These are phyloP conservation scores for Mycosarcoma maydis DNA, from an alignment of 1,284 basidiomycete genomes.

Conservation along the genomic window DNA sequence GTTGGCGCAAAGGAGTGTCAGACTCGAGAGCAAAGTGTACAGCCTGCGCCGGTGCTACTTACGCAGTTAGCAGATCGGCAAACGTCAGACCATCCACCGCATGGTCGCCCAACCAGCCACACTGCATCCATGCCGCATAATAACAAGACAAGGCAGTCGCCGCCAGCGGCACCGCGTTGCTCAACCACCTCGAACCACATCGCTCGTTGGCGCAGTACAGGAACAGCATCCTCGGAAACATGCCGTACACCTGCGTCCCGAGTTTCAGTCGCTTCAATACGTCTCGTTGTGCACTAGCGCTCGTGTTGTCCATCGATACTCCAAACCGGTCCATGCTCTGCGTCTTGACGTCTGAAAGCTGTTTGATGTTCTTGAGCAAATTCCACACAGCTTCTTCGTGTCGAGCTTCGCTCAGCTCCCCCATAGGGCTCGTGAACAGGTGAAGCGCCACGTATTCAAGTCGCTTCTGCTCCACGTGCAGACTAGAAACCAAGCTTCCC, in stretches of 20 bases:
- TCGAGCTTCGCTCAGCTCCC: slow-evolving; percentile 5
- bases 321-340: slow-evolving; percentile 3
- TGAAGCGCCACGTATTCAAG: slow-evolving; percentile 24
- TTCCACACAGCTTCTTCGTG: slow-evolving; percentile 24
- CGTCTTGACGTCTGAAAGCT: slow-evolving; percentile 11
- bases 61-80: slow-evolving; percentile 26
- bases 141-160: slow-evolving; percentile 15
- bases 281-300: background rate
- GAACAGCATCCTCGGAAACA: slow-evolving; percentile 29
- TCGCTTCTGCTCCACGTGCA: slow-evolving; percentile 28
- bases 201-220: slow-evolving; percentile 14
- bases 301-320: background rate
- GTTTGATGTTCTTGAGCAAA: slow-evolving; percentile 18
- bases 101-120: slow-evolving; percentile 31
- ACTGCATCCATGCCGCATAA: slow-evolving; percentile 13
- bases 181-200: slow-evolving; percentile 18
- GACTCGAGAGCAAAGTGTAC: no score
- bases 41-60: slow-evolving; percentile 1
- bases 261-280: slow-evolving; percentile 27
- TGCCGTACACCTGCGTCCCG: slow-evolving; percentile 26
- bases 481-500: slow-evolving; percentile 1
- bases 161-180: slow-evolving; percentile 15
- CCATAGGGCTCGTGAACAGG: slow-evolving; percentile 15
- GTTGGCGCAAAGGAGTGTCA: background rate
- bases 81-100: slow-evolving; percentile 18